A percentile compares a stretch with the other conserved stretches of the same genome.
phyloP scores from a whole-genome alignment of 192 early-diverging fungal species.

The Linnemannia hyalina region DNA sequence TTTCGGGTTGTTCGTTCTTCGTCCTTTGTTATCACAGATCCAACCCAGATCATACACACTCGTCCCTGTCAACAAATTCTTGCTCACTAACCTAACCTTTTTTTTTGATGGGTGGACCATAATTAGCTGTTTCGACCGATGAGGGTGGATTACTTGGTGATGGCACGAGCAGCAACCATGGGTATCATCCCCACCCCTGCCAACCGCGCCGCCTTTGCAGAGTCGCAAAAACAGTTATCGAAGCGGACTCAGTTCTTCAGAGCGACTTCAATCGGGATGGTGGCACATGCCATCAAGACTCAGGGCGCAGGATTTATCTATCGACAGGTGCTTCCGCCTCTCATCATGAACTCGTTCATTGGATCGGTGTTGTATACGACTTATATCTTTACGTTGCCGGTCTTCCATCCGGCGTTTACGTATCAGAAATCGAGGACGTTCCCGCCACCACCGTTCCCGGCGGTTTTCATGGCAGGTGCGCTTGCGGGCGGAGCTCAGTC shows the following conservation, averaged over 20 bases:
- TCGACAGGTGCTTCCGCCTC: constrained; percentile 78
- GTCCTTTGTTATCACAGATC: neutral
- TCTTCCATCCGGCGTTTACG: constrained; percentile 63
- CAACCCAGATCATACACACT: neutral
- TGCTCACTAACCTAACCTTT: neutral
- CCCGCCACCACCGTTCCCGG: constrained; percentile 64
- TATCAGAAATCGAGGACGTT: constrained; percentile 60
- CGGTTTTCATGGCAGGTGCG: constrained; percentile 70
- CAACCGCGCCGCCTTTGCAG: constrained; percentile 30
- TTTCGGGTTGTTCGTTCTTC: neutral
- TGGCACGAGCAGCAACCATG: constrained; percentile 71
- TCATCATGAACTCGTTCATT: constrained; percentile 80
- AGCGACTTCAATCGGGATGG: constrained; percentile 79
- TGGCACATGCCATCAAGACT: constrained; percentile 74
- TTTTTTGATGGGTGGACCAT: neutral
- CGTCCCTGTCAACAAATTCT: neutral
- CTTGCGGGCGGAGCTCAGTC: constrained; percentile 82
- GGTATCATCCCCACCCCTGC: constrained; percentile 67
- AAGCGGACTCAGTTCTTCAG: constrained; percentile 61
- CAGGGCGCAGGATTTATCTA: constrained; percentile 75
- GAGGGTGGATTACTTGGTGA: constrained; percentile 83
- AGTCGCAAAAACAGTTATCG: constrained; percentile 19
- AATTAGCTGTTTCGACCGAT: constrained; percentile 78
- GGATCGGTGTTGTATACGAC: constrained; percentile 85
- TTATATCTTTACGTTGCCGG: constrained; percentile 70